Evolutionary conservation across 371 early-diverging fungal genomes (phyloP).

Genomic region (Lichtheimia ramosa): DNA sequence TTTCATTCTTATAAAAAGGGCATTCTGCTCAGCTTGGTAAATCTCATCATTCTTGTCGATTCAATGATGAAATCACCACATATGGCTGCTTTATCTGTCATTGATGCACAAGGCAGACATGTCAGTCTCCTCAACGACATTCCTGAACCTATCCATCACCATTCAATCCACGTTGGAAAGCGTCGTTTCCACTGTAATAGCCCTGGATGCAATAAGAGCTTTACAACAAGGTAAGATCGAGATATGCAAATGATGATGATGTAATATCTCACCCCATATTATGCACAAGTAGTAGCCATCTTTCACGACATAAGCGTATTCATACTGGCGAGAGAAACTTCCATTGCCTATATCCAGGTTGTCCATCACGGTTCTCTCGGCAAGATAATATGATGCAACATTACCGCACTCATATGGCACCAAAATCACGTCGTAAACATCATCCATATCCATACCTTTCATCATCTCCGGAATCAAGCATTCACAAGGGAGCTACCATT

Average conservation of each 20-base stretch:
- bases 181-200: conserved; percentile 53
- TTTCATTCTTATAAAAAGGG: no score
- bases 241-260: no score
- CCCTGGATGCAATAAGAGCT: conserved; percentile 57
- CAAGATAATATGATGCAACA: conserved; percentile 92
- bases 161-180: conserved; percentile 16
- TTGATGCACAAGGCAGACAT: conserved; percentile 41
- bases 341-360: conserved; percentile 73
- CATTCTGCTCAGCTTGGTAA: no score
- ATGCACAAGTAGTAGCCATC: conserved; percentile 71
- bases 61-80: no score
- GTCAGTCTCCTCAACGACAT: conserved; percentile 39
- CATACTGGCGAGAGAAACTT: conserved; percentile 93
- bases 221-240: conserved; percentile 54
- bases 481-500: neutral
- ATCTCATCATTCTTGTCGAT: neutral
- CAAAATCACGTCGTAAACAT: conserved; percentile 52
- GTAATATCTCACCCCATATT: no score
- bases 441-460: conserved; percentile 2
- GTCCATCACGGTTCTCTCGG: conserved; percentile 83
- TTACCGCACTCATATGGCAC: conserved; percentile 74
- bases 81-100: conserved; percentile 20
- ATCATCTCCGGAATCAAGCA: conserved; percentile 3
- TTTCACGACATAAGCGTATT: conserved; percentile 86
- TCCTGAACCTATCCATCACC: conserved; percentile 3